Conservation (phyloP, 108 stramenopile genomes). For the Skeletonema marinoi region DNA sequence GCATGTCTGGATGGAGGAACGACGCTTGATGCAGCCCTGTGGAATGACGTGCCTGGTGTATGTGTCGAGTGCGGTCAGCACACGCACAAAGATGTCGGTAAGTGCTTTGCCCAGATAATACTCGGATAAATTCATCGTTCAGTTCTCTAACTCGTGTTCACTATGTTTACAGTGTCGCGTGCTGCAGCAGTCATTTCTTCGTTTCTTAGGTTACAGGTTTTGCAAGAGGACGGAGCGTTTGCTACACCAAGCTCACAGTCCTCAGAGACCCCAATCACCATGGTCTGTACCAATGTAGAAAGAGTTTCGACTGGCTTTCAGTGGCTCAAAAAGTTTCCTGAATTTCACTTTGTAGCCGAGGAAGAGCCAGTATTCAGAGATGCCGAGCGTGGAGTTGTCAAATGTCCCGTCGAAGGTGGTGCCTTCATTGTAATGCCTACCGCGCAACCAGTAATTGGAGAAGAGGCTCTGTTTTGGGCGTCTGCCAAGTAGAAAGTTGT, state of each 20-base stretch:
- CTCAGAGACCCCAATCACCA: conserved; percentile 15
- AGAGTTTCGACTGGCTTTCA: conserved; percentile 29
- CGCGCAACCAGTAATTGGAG: conserved; percentile 28
- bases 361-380: conserved; percentile 32
- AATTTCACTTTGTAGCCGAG: conserved; percentile 34
- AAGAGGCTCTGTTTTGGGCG: conserved; percentile 49
- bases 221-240: conserved; percentile 13
- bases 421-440: conserved; percentile 48
- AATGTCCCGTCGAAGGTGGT: conserved; percentile 28
- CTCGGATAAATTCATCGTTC: background rate
- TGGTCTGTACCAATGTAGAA: conserved; percentile 31
- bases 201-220: conserved; percentile 23
- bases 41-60: conserved; percentile 28
- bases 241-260: background rate
- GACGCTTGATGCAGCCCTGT: conserved; percentile 31
- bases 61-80: conserved; percentile 47
- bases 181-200: conserved; percentile 38
- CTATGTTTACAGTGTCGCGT: conserved; percentile 2
- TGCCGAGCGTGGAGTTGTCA: conserved; percentile 24
- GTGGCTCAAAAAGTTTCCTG: conserved; percentile 35
- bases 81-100: conserved; percentile 30
- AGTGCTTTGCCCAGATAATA: background rate
- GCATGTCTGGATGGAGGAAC: conserved; percentile 33
- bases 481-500: conserved; percentile 2
- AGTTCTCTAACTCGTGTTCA: background rate